These are phyloP conservation scores for Borealophlyctis nickersoniae DNA, from an alignment of 192 early-diverging fungal species.

Conservation along the genomic window DNA sequence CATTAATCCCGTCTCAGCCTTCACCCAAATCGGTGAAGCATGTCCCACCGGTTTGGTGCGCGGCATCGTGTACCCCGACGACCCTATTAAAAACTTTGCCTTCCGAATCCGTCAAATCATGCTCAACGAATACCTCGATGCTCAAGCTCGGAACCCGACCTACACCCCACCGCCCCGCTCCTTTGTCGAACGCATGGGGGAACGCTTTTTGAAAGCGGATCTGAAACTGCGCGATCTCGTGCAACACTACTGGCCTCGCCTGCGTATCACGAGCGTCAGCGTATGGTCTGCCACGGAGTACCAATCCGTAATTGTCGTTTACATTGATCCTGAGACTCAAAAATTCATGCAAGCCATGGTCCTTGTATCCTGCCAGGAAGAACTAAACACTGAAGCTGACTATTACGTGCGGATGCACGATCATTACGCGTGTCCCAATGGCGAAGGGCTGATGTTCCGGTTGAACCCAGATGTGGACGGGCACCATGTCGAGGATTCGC, in stretches of 20 bases:
- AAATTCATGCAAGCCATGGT: conserved; percentile 1
- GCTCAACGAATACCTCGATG: not conserved
- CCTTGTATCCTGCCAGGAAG: not conserved
- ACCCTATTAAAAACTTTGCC: not conserved
- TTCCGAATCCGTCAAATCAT: not conserved
- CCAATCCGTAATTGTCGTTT: not conserved
- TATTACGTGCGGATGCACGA: not conserved
- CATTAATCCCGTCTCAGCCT: not conserved
- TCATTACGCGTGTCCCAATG: not conserved
- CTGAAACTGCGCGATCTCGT: not conserved
- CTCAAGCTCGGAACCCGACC: not conserved
- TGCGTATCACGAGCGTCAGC: not conserved
- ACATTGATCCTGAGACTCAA: not conserved
- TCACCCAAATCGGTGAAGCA: not conserved
- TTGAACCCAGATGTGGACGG: not conserved
- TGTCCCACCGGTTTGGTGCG: not conserved
- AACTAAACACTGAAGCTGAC: not conserved
- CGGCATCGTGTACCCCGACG: not conserved
- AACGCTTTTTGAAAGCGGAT: not conserved
- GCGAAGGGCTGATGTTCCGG: not conserved
- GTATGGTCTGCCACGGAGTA: not conserved
- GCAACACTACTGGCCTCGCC: not conserved
- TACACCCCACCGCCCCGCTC: not conserved
- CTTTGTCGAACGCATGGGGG: not conserved
- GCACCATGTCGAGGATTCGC: not conserved